phyloP scores from a whole-genome alignment of 106 monocot species.

The Posidonia australis region DNA sequence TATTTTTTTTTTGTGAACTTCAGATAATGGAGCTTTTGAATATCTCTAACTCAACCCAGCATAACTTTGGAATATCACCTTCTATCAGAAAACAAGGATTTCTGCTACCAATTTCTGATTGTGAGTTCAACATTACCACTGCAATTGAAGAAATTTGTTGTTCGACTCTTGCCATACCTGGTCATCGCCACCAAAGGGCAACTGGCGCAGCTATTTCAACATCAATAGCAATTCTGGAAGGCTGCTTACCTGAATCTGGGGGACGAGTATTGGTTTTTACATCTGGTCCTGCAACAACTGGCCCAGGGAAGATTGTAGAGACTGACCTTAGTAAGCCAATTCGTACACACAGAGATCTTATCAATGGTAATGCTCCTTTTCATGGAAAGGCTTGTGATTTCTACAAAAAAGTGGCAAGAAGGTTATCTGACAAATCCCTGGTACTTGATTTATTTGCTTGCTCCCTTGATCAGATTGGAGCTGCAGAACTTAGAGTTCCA shows the following conservation, averaged over 20 bases:
- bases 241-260: slow-evolving; percentile 31
- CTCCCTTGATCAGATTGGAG: slow-evolving; percentile 94
- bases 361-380: slow-evolving; percentile 40
- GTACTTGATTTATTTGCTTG: slow-evolving; percentile 91
- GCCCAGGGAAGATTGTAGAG: slow-evolving; percentile 75
- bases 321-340: slow-evolving; percentile 56
- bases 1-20: background rate
- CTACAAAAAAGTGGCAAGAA: slow-evolving; percentile 51
- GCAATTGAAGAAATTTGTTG: slow-evolving; percentile 62
- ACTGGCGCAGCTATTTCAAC: slow-evolving; percentile 76
- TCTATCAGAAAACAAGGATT: slow-evolving; percentile 42
- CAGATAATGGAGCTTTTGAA: slow-evolving; percentile 68
- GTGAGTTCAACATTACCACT: slow-evolving; percentile 79
- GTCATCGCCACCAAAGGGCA: slow-evolving; percentile 53
- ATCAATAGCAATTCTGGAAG: slow-evolving; percentile 70
- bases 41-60: slow-evolving; percentile 20
- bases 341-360: slow-evolving; percentile 67
- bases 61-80: slow-evolving; percentile 22
- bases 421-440: slow-evolving; percentile 43
- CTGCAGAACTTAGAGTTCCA: slow-evolving; percentile 55
- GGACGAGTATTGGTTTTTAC: slow-evolving; percentile 88
- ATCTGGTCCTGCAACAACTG: slow-evolving; percentile 69
- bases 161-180: slow-evolving; percentile 21
- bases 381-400: slow-evolving; percentile 41
- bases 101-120: slow-evolving; percentile 66